A percentile compares a stretch with the other conserved stretches of the same genome.
Conservation (phyloP, 306 rosid species). For the Quercus variabilis region DNA sequence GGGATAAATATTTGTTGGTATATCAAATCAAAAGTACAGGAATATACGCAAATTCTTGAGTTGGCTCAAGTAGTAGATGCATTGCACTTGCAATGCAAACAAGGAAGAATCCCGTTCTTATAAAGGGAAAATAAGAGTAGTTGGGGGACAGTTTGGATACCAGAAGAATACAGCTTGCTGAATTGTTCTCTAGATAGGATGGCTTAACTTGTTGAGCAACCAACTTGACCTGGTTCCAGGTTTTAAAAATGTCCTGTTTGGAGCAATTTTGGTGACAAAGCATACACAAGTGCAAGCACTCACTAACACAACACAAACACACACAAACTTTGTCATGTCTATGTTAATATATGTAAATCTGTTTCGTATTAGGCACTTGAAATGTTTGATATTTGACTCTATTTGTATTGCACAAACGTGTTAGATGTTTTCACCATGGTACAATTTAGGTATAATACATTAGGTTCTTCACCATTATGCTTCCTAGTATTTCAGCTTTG, state of each 20-base stretch:
- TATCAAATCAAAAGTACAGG: not conserved
- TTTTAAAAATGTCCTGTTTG: not conserved
- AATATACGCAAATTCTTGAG: not conserved
- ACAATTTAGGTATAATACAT: too few relatives aligned
- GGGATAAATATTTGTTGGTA: not conserved
- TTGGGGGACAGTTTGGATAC: not conserved
- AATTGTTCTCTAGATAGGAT: not conserved
- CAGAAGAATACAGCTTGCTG: not conserved
- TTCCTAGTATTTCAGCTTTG: slow-evolving; percentile 15
- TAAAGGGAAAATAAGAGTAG: not conserved
- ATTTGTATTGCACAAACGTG: not conserved
- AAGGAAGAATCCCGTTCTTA: not conserved
- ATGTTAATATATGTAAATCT: not conserved
- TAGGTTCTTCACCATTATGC: too few relatives aligned
- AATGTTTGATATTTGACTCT: not conserved
- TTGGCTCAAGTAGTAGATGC: not conserved
- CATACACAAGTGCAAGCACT: not conserved
- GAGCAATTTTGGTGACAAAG: not conserved
- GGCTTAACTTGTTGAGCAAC: not conserved
- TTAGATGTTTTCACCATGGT: not conserved
- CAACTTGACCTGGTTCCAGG: not conserved
- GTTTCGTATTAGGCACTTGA: not conserved
- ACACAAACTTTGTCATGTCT: not conserved
- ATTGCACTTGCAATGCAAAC: not conserved
- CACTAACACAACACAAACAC: not conserved